Evolutionary conservation across 108 stramenopile genomes (phyloP).

Genomic region (Pseudonitzschia multiseries): DNA sequence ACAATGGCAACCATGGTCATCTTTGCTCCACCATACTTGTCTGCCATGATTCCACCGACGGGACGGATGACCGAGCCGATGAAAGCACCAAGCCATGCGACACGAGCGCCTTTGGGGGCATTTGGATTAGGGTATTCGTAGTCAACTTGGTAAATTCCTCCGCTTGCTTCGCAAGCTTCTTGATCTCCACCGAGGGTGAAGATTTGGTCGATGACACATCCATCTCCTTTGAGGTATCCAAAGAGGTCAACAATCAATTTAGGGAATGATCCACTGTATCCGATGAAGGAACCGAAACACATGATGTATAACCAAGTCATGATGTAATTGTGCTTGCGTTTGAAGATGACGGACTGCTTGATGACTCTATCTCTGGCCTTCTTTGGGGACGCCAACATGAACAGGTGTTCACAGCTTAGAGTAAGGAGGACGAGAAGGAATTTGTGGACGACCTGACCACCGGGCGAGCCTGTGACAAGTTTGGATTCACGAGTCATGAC

Average conservation of each 20-base stretch:
- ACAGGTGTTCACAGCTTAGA: conserved; percentile 18
- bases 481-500: conserved; percentile 23
- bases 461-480: conserved; percentile 11
- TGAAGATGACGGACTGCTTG: conserved; percentile 34
- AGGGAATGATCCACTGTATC: conserved; percentile 35
- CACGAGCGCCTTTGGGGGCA: conserved; percentile 21
- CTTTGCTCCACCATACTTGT: conserved; percentile 39
- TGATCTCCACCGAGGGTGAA: conserved; percentile 22
- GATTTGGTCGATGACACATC: conserved; percentile 16
- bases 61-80: conserved; percentile 35
- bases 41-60: conserved; percentile 29
- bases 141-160: conserved; percentile 17
- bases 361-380: conserved; percentile 23
- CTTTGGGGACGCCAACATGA: conserved; percentile 29
- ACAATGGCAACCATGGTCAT: conserved; percentile 32
- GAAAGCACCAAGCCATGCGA: conserved; percentile 32
- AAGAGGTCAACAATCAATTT: conserved; percentile 35
- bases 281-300: conserved; percentile 41
- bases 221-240: conserved; percentile 32
- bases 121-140: conserved; percentile 33
- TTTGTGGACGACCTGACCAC: conserved; percentile 28
- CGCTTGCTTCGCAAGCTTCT: conserved; percentile 4
- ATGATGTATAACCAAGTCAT: conserved; percentile 44
- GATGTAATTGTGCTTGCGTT: conserved; percentile 38
- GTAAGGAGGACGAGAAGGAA: conserved; percentile 32